These are phyloP conservation scores for Pichia sp. DNA, from an alignment of 1,139 yeast species.

Conservation along the genomic window DNA sequence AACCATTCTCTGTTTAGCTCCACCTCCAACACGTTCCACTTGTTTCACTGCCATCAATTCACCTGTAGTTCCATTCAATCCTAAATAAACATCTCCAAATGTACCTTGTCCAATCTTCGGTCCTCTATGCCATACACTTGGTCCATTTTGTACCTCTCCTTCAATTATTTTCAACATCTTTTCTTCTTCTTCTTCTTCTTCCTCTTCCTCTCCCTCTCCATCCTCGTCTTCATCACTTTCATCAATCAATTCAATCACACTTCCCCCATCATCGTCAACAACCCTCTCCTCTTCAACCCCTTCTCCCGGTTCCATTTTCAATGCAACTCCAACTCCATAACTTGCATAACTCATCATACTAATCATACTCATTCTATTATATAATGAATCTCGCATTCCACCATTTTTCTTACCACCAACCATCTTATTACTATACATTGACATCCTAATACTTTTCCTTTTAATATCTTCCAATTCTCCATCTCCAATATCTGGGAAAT, in stretches of 20 bases:
- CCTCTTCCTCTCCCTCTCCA: too few relatives aligned
- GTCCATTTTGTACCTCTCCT: slow-evolving; percentile 35
- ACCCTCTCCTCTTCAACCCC: slow-evolving; percentile 18
- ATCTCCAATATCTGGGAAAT: slow-evolving; percentile 80
- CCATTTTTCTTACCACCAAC: slow-evolving; percentile 12
- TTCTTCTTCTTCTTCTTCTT: slow-evolving; percentile 23
- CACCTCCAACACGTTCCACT: slow-evolving; percentile 53
- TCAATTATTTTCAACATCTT: slow-evolving; percentile 33
- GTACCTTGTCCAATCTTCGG: slow-evolving; percentile 92
- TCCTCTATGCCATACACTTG: slow-evolving; percentile 87
- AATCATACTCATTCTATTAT: slow-evolving; percentile 21
- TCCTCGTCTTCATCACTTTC: slow-evolving; percentile 30
- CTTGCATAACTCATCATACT: slow-evolving; percentile 23
- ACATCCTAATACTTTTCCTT: slow-evolving; percentile 61
- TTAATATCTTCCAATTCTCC: slow-evolving; percentile 72
- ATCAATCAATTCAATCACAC: slow-evolving; percentile 27
- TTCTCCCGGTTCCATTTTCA: slow-evolving; percentile 11
- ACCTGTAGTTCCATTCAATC: slow-evolving; percentile 88
- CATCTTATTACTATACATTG: slow-evolving; percentile 26
- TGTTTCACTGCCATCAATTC: slow-evolving; percentile 97
- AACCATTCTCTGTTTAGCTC: slow-evolving; percentile 56
- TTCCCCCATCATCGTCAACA: slow-evolving; percentile 5
- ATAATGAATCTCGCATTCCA: slow-evolving; percentile 19
- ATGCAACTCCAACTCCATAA: slow-evolving; percentile 24
- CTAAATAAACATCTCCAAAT: slow-evolving; percentile 88